Base-by-base conservation (phyloP, 257 asterid species). In the Ajuga chamaepitys region DNA sequence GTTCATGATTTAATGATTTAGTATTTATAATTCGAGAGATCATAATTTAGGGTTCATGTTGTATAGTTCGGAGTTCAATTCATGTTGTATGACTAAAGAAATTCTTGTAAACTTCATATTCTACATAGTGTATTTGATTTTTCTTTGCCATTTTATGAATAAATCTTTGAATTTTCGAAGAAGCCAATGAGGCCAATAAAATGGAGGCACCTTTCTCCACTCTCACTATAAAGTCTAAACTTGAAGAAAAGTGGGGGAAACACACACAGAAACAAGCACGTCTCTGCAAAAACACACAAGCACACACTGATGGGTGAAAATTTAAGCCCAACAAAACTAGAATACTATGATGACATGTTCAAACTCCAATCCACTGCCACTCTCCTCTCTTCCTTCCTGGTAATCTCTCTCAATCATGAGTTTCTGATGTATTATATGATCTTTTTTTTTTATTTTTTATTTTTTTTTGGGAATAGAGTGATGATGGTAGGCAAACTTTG, bases 311-410 rank as follows among this genome's bases (percentile, higher is more conserved):
- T 86, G 97, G 95, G 75, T 46, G 83, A 68, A 55, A 74, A 76
- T 71, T 63, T 38, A 37, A 67, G 54, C 59, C 81, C 91, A 55
- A 85, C 91, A 48, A 79, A 81, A 46, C 62, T 84, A 63, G 90
- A 81, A 38, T 86, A 80, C 77, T 83, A 59, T 25, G 88, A 86
- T 14, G 83, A 83, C 67, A 77, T 78, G 98, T 71, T 47, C 72
- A 78, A 77, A 64, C 87, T 86, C 70, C 85, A 82, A 62, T 81
- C 97, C 62, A 61, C 82, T 20, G 81, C 86, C 30, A 64, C 61
- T 48, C 30, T 88, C 46, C 70, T 81, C 37, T 75, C 86, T 64
- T 77, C 73, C 54, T 83, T 85, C 65, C 74, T 69, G 94, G 95
- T 82, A 51, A 47, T 75, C 70, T 44, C 62, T 37, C 62, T 48